Evolutionary conservation across 1,139 yeast species (phyloP).

Genomic region (Blastobotrys ciferrii): DNA sequence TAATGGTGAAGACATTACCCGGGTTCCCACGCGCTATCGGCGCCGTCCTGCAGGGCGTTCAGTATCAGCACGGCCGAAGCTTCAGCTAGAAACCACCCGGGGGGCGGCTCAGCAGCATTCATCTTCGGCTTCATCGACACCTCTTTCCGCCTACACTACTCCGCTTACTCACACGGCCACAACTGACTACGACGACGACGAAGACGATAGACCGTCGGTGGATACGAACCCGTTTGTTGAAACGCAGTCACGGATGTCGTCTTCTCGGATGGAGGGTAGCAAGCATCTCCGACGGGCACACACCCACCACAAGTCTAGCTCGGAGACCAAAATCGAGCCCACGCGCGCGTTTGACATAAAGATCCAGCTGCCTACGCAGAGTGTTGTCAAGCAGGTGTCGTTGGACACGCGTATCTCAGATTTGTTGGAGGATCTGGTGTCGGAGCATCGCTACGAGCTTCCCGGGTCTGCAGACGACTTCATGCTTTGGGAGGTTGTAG

Average conservation of each 20-base stretch:
- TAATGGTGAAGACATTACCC: slow-evolving; percentile 1
- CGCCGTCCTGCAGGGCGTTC: slow-evolving; percentile 6
- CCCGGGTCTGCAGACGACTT: slow-evolving; percentile 22
- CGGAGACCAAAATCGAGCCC: slow-evolving; percentile 5
- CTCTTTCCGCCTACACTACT: slow-evolving; percentile 4
- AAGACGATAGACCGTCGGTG: slow-evolving; percentile 5
- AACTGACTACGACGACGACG: neutral
- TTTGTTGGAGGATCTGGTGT: slow-evolving; percentile 23
- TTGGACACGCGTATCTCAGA: slow-evolving; percentile 19
- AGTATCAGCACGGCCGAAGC: slow-evolving; percentile 6
- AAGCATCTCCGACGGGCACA: slow-evolving; percentile 4
- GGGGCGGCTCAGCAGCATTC: neutral
- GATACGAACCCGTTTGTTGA: slow-evolving; percentile 1
- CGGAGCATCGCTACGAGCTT: slow-evolving; percentile 32
- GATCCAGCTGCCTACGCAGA: slow-evolving; percentile 29
- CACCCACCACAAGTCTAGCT: slow-evolving; percentile 4
- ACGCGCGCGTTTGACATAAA: slow-evolving; percentile 11
- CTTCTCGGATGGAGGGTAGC: slow-evolving; percentile 5
- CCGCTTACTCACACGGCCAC: neutral
- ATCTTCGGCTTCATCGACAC: slow-evolving; percentile 5
- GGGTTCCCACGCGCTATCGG: slow-evolving; percentile 15
- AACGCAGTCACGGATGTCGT: neutral
- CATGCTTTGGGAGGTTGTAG: slow-evolving; percentile 32
- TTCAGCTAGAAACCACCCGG: slow-evolving; percentile 3
- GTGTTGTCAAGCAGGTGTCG: slow-evolving; percentile 21